phyloP scores from a whole-genome alignment of 2,329 filamentous ascomycete genomes.

The Plectosphaerella cucumerina region DNA sequence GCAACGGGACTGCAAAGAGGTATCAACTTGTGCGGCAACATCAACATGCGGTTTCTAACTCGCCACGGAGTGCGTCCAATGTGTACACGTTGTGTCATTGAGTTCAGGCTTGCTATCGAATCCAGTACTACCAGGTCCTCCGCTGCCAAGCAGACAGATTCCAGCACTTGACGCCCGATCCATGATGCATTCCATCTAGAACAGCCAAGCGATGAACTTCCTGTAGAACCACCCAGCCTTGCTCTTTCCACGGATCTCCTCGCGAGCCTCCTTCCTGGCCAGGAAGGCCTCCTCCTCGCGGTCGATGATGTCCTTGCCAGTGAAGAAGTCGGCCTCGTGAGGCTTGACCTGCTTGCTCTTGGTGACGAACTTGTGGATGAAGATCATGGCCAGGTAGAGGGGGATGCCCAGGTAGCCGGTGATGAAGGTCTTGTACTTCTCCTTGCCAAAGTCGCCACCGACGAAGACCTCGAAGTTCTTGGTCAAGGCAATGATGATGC shows the following conservation, averaged over 20 bases:
- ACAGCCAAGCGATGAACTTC: conserved; percentile 15
- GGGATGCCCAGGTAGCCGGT: conserved; percentile 76
- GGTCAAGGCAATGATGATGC: conserved; percentile 69
- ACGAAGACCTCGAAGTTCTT: conserved; percentile 79
- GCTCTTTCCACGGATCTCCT: conserved; percentile 15
- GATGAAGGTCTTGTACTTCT: conserved; percentile 66
- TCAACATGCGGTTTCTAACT: no score
- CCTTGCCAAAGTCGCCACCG: conserved; percentile 37
- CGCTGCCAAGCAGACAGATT: no score
- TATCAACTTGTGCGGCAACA: no score
- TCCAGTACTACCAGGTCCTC: no score
- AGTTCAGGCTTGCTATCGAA: no score
- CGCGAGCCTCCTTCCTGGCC: conserved; percentile 40
- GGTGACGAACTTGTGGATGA: conserved; percentile 60
- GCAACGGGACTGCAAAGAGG: no score
- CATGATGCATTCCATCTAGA: conserved; percentile 4
- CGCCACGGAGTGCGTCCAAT: no score
- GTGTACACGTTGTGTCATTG: no score
- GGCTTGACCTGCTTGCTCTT: conserved; percentile 52
- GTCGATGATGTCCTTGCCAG: conserved; percentile 70
- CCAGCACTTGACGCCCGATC: no score
- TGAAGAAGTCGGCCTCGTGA: conserved; percentile 63
- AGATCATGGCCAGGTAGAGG: conserved; percentile 65
- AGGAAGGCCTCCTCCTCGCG: conserved; percentile 68
- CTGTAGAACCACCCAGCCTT: conserved; percentile 21